Evolutionary conservation across 495 filamentous ascomycete species (phyloP).

Genomic region (Neurospora sp.): DNA sequence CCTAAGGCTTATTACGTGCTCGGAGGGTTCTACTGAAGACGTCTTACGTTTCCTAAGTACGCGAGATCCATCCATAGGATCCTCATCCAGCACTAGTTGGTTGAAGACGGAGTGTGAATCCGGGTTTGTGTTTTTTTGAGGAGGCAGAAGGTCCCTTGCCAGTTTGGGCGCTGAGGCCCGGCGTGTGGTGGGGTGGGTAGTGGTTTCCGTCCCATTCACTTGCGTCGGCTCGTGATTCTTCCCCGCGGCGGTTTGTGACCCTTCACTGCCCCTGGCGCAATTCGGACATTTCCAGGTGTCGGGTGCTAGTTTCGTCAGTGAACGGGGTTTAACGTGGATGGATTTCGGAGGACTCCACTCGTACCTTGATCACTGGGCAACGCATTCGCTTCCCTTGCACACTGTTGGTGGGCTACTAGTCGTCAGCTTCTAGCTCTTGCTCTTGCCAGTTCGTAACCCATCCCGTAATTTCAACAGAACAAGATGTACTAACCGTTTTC

Average conservation of each 20-base stretch:
- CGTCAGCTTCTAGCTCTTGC: conserved; percentile 22
- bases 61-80: conserved; percentile 76
- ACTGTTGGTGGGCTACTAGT: conserved; percentile 79
- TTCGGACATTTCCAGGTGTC: conserved; percentile 70
- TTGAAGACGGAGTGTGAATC: conserved; percentile 82
- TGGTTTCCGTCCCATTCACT: conserved; percentile 1
- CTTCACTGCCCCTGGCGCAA: conserved; percentile 64
- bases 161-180: conserved; percentile 43
- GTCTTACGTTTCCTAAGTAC: conserved; percentile 79
- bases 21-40: conserved; percentile 38
- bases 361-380: conserved; percentile 38
- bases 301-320: conserved; percentile 38
- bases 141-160: conserved; percentile 65
- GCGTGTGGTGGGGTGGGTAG: conserved; percentile 24
- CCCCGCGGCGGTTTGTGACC: conserved; percentile 26
- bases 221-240: conserved; percentile 30
- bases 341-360: neutral
- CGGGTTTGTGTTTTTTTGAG: conserved; percentile 60
- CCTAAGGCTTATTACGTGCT: conserved; percentile 30
- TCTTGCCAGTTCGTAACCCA: neutral
- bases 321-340: neutral
- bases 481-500: conserved; percentile 67
- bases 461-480: conserved; percentile 16
- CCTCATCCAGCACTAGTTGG: conserved; percentile 65
- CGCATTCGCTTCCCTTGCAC: conserved; percentile 70